Percentiles rank a stretch among this genome's conserved stretches.
phyloP scores from a whole-genome alignment of 768 basidiomycete species.

The Termitomyces sp. region DNA sequence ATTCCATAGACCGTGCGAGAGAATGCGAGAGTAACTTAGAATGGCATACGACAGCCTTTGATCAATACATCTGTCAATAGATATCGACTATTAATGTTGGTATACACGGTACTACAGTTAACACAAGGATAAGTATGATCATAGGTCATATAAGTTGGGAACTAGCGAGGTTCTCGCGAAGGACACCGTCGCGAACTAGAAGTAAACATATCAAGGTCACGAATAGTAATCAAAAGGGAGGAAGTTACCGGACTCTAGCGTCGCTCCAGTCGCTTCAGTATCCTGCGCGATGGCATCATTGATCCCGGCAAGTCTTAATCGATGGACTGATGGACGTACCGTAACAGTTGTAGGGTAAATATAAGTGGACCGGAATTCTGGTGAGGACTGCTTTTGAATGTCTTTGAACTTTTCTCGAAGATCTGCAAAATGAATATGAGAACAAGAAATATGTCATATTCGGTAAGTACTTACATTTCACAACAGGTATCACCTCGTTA shows the following conservation, averaged over 20 bases:
- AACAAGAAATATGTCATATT: background rate
- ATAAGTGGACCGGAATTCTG: conserved; percentile 50
- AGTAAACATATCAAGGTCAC: background rate
- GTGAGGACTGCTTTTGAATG: conserved; percentile 52
- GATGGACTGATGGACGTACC: conserved; percentile 32
- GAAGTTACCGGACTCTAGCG: conserved; percentile 45
- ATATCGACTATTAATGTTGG: background rate
- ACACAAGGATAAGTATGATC: background rate
- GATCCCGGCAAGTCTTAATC: background rate
- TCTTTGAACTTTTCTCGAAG: conserved; percentile 67
- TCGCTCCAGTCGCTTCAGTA: conserved; percentile 55
- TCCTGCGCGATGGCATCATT: conserved; percentile 33
- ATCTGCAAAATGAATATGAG: conserved; percentile 31
- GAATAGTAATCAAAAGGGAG: background rate
- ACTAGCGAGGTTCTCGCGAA: conserved; percentile 48
- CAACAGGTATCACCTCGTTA: conserved; percentile 58
- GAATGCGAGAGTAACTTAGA: background rate
- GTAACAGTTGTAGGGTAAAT: conserved; percentile 68
- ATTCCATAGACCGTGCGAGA: background rate
- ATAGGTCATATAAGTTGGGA: conserved; percentile 44
- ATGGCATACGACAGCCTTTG: background rate
- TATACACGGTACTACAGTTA: background rate
- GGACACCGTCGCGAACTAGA: conserved; percentile 56
- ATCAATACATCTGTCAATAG: background rate
- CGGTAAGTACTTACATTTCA: conserved; percentile 50